Percentiles rank a stretch among this genome's conserved stretches.
Evolutionary conservation across 495 filamentous ascomycete genomes (phyloP).

Genomic region (Sordaria brevicollis): DNA sequence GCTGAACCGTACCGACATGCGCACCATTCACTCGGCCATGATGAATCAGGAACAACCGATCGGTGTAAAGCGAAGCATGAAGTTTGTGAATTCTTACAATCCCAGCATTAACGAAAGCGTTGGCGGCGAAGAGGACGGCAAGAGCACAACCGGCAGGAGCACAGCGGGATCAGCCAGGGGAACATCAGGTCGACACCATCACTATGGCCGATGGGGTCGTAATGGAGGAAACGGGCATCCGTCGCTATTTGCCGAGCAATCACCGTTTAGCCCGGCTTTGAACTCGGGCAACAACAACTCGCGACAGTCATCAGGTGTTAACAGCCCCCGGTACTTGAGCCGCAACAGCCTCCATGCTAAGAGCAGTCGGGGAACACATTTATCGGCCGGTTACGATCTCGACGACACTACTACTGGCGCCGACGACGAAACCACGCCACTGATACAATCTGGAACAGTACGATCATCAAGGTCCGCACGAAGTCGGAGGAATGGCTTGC

Average conservation of each 20-base stretch:
- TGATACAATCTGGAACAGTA: constrained; percentile 42
- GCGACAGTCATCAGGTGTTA: constrained; percentile 53
- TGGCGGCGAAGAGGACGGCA: constrained; percentile 49
- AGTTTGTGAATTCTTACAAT: constrained; percentile 82
- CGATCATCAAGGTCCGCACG: constrained; percentile 52
- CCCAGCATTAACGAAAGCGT: constrained; percentile 46
- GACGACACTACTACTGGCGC: constrained; percentile 50
- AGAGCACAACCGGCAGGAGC: constrained; percentile 41
- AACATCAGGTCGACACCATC: constrained; percentile 62
- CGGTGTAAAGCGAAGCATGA: constrained; percentile 88
- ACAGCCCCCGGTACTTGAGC: constrained; percentile 34
- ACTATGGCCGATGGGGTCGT: constrained; percentile 58
- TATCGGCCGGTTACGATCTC: constrained; percentile 40
- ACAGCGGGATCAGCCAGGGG: constrained; percentile 54
- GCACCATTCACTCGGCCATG: constrained; percentile 47
- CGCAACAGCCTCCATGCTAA: constrained; percentile 13
- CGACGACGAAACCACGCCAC: constrained; percentile 83
- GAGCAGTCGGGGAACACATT: constrained; percentile 13
- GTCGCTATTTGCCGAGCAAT: constrained; percentile 69
- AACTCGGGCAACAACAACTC: constrained; percentile 29
- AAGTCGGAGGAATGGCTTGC: constrained; percentile 40
- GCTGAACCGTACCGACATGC: constrained; percentile 56
- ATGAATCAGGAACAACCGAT: constrained; percentile 58
- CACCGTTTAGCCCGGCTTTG: constrained; percentile 43
- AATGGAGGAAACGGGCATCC: constrained; percentile 52